Conservation (phyloP, 495 filamentous ascomycete species). For the Daldinia concentrica region DNA sequence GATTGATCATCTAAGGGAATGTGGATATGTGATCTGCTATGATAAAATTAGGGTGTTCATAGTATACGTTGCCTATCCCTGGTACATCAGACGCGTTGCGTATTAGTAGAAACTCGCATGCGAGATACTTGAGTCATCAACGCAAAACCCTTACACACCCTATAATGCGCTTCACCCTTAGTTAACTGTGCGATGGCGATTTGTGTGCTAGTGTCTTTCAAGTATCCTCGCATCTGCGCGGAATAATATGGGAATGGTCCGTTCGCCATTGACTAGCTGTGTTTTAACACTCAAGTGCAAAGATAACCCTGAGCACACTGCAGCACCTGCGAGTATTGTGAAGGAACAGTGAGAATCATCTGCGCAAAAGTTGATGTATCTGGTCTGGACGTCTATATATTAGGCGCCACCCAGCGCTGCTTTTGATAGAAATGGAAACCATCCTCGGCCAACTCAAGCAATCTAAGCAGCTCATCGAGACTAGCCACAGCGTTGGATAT, state of each 20-base stretch:
- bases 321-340: conserved; percentile 6
- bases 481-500: no score
- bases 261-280: neutral
- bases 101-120: neutral
- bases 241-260: neutral
- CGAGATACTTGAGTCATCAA: conserved; percentile 4
- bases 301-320: neutral
- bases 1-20: neutral
- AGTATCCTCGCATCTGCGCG: conserved; percentile 32
- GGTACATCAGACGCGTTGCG: neutral
- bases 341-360: neutral
- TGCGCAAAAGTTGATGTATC: conserved; percentile 1
- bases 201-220: neutral
- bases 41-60: conserved; percentile 1
- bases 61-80: neutral
- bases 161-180: neutral
- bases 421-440: no score
- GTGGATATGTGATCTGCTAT: neutral
- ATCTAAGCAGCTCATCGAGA: neutral
- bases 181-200: neutral
- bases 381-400: neutral
- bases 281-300: conserved; percentile 25
- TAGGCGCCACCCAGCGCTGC: neutral
- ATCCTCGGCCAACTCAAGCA: neutral
- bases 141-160: neutral